A percentile compares a stretch with the other conserved stretches of the same genome.
These are phyloP conservation scores for Yamadazyma kanchanaburiensis DNA, from an alignment of 1,139 yeast species.

Conservation along the genomic window DNA sequence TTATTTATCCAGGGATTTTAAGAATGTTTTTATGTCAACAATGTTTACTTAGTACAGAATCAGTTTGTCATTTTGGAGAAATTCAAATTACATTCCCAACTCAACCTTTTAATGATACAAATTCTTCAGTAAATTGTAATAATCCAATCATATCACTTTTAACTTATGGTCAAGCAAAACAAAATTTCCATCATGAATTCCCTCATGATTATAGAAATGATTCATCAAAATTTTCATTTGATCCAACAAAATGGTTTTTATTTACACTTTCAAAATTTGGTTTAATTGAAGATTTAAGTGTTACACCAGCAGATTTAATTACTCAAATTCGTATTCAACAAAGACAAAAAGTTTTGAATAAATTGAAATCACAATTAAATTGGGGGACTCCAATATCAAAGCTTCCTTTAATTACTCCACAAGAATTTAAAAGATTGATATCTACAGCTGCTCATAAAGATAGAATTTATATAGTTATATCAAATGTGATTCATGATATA, in stretches of 20 bases:
- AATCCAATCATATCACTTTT: conserved; percentile 52
- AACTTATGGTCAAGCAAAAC: conserved; percentile 63
- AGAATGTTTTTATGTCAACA: conserved; percentile 59
- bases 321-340: conserved; percentile 60
- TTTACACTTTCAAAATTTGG: conserved; percentile 38
- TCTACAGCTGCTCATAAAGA: conserved; percentile 34
- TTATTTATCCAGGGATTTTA: conserved; percentile 60
- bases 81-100: conserved; percentile 42
- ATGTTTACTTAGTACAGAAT: conserved; percentile 52
- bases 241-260: conserved; percentile 66
- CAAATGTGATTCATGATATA: conserved; percentile 66
- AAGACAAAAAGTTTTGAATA: conserved; percentile 58
- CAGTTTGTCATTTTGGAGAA: conserved; percentile 52
- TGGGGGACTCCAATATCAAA: conserved; percentile 79
- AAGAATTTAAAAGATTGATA: conserved; percentile 46
- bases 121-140: conserved; percentile 46
- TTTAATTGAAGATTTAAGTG: conserved; percentile 35
- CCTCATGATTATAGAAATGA: conserved; percentile 63
- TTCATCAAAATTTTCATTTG: conserved; percentile 49
- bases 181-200: conserved; percentile 73
- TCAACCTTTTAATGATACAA: conserved; percentile 64
- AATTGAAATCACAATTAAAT: conserved; percentile 57
- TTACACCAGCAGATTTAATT: conserved; percentile 46
- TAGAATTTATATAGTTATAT: conserved; percentile 42
- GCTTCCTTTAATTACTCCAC: conserved; percentile 50